Base-by-base conservation (phyloP, 441 rosid genomes). In the Adansonia gregorii region DNA sequence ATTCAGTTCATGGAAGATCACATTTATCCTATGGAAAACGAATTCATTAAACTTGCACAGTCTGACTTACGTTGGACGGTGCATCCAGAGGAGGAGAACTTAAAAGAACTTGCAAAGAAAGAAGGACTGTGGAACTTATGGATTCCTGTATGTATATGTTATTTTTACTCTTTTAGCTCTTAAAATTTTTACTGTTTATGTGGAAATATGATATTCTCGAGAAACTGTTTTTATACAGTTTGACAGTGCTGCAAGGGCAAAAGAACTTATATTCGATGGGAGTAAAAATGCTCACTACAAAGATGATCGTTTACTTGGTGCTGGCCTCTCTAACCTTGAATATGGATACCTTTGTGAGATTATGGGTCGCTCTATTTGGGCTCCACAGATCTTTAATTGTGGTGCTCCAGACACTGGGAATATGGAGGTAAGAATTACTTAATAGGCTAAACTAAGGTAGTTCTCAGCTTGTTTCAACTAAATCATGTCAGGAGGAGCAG, bases 391-490 rank as follows among this genome's bases (percentile, higher is more conserved):
- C 77, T 96, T 96, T 79, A 96, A 96, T 82, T 96, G 99, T 55
- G 89, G 97, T 81, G 98, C 99, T 65, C 99, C 99, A 17, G 99
- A 96, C 86, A 96, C 99, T 45, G 98, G 98, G 83, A 96, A 96
- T 87, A 96, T 94, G 99, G 99, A 96, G 98, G 99, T 94, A 89
- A 80, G 69, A n/a, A 4, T 61, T 61, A 49, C 68, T 27, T 61
- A 49, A 49, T 66, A 58, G 51, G 22, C 12, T 61, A 35, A 48
- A 72, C 41, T 70, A 12, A 67, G 46, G 19, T 46, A 8, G 15
- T 48, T 9, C n/a, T 8, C 60, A 64, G 46, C 14, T 74, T 67
- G 48, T 55, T 81, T 78, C 76, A 79, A 68, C 63, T 55, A 60
- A 61, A 1, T 56, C 24, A 31, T 52, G 65, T 56, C 60, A 58